Evolutionary conservation across 2,329 filamentous ascomycete genomes (phyloP).

Genomic region (Ophiostoma angusticollis): DNA sequence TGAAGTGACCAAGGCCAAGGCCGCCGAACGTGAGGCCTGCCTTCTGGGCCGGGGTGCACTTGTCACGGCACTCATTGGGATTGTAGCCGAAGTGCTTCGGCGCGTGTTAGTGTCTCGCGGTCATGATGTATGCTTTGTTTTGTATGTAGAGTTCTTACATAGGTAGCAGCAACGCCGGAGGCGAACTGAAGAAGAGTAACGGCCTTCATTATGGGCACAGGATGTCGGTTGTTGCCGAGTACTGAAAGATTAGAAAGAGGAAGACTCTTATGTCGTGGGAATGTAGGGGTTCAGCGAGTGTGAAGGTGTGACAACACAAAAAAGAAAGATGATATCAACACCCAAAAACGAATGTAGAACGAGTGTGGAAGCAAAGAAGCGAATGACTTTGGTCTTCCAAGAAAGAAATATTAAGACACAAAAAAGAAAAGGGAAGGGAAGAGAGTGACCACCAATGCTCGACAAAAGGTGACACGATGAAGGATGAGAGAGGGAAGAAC

Average conservation of each 20-base stretch:
- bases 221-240: too few species aligned
- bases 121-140: too few species aligned
- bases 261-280: too few species aligned
- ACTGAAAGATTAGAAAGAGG: slow-evolving; percentile 2
- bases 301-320: slow-evolving; percentile 10
- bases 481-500: too few species aligned
- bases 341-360: slow-evolving; percentile 19
- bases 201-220: slow-evolving; percentile 34
- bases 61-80: slow-evolving; percentile 62
- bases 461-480: not conserved
- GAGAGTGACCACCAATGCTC: slow-evolving; percentile 7
- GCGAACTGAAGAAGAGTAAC: slow-evolving; percentile 34
- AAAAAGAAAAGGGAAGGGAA: slow-evolving; percentile 1
- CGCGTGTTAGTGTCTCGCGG: slow-evolving; percentile 11
- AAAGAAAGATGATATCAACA: too few species aligned
- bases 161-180: slow-evolving; percentile 36
- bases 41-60: slow-evolving; percentile 59
- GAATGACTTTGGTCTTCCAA: slow-evolving; percentile 41
- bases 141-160: slow-evolving; percentile 18
- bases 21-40: slow-evolving; percentile 60
- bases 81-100: slow-evolving; percentile 33
- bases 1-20: slow-evolving; percentile 48
- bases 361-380: slow-evolving; percentile 35
- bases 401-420: slow-evolving; percentile 16
- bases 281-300: too few species aligned